Base-by-base conservation (phyloP, 495 filamentous ascomycete genomes). In the Aspergillus wentii region DNA sequence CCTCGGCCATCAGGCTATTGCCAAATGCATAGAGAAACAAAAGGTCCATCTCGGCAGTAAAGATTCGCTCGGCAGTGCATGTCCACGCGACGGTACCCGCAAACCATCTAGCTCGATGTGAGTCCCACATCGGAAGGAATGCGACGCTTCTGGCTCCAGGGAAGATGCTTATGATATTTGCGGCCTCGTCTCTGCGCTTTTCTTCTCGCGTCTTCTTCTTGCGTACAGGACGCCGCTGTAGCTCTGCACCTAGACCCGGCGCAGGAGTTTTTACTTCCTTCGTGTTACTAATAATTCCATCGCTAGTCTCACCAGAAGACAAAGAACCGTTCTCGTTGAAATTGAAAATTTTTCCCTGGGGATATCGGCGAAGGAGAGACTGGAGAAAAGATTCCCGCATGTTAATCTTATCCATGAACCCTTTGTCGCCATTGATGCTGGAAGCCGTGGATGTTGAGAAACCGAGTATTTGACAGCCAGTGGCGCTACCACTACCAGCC, bases 1-100 rank as follows among this genome's bases (percentile, higher is more conserved):
- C 68, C 40, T 79, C 76, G 10, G 71, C 72, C 74, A 79, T 80
- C 42, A 76, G 59, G 17, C 61, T 69, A 37, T 75, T 75, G 13
- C 68, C 68, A 53, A 82, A 78, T 0, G 75, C 73, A 17, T 62
- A 59, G 16, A 73, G 49, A 38, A 66, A 63, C 14, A 61, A 61
- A 8, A 75, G 48, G 41, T 75, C 69, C 19, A 62, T 63, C 1
- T 32, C 32, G 0, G 40, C 11, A 11, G 62, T 19, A 54, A 57
- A 30, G 68, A 42, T 30, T 66, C 68, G 39, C 44, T 56, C 17
- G 60, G 52, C 4, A 35, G 35, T 31, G 36, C 34, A 41, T 10
- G 51, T 75, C 72, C 75, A 83, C 4, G 68, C 59, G 17, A 83
- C 64, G 1, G 61, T 55, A 10, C 74, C 75, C 0, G 77, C 61